phyloP scores from a whole-genome alignment of 2,329 filamentous ascomycete species.

The Alternaria angustiovoidea region DNA sequence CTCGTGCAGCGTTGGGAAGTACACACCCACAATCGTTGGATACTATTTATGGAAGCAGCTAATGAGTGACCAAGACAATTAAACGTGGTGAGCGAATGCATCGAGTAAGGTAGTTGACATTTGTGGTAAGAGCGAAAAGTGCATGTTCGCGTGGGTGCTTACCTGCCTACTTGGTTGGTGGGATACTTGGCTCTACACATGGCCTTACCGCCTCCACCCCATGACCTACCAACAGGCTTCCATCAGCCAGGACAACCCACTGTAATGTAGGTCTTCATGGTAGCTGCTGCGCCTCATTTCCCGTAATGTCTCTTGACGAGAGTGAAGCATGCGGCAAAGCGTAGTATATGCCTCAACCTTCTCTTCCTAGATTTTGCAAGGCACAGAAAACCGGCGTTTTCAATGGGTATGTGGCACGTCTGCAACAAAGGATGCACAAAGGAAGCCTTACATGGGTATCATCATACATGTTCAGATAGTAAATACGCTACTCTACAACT shows the following conservation, averaged over 20 bases:
- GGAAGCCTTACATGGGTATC: constrained; percentile 9
- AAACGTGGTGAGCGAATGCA: neutral
- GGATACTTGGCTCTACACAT: neutral
- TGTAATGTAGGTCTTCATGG: too few species aligned
- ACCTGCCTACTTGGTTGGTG: neutral
- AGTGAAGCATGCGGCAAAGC: neutral
- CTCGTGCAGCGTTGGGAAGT: neutral
- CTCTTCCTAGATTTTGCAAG: neutral
- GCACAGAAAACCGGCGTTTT: neutral
- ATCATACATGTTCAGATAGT: constrained; percentile 10
- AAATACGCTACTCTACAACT: constrained; percentile 34
- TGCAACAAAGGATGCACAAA: neutral
- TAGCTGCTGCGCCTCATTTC: too few species aligned
- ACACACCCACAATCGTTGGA: neutral
- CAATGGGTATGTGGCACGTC: neutral
- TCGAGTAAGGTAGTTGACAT: neutral
- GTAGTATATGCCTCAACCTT: neutral
- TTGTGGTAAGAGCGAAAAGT: neutral
- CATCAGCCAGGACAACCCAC: too few species aligned
- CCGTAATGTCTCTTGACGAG: too few species aligned
- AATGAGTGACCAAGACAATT: neutral
- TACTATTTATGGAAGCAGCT: neutral
- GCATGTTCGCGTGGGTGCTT: neutral
- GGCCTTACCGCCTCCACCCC: too few species aligned
- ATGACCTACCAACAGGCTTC: too few species aligned